A percentile compares a stretch with the other conserved stretches of the same genome.
Evolutionary conservation across 495 filamentous ascomycete genomes (phyloP).

Genomic region (Penicillium flavigenum): DNA sequence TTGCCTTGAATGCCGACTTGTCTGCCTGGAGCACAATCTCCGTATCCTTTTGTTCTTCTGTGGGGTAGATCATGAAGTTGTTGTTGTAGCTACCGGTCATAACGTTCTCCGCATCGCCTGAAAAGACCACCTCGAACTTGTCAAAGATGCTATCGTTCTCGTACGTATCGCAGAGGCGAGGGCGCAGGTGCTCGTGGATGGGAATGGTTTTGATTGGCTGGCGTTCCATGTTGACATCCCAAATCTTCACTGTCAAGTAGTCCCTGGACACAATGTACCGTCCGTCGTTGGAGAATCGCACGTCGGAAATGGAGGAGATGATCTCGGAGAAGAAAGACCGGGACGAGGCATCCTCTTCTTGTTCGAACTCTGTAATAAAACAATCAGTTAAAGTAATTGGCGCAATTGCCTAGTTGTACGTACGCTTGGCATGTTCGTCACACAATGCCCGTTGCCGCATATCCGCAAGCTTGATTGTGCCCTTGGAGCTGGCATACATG

Average conservation of each 20-base stretch:
- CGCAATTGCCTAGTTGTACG: constrained; percentile 30
- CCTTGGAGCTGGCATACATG: constrained; percentile 99
- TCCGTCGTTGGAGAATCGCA: constrained; percentile 94
- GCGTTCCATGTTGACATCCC: constrained; percentile 98
- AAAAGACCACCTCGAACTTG: constrained; percentile 99
- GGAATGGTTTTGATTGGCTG: constrained; percentile 97
- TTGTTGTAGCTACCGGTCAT: constrained; percentile 99
- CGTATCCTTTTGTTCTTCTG: constrained; percentile 90
- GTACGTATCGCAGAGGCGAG: constrained; percentile 94
- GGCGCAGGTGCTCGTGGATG: constrained; percentile 95
- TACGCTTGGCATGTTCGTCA: constrained; percentile 93
- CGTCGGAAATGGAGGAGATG: constrained; percentile 98
- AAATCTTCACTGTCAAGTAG: constrained; percentile 98
- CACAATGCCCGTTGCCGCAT: constrained; percentile 96
- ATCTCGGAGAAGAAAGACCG: constrained; percentile 99
- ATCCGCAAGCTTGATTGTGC: constrained; percentile 97
- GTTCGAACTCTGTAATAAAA: constrained; percentile 77
- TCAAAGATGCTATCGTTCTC: constrained; percentile 99
- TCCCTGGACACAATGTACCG: constrained; percentile 96
- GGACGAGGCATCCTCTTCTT: constrained; percentile 98
- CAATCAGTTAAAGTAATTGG: constrained; percentile 14
- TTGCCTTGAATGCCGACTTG: constrained; percentile 98
- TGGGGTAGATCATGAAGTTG: constrained; percentile 99
- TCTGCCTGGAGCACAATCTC: constrained; percentile 97
- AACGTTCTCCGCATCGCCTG: constrained; percentile 95